These are phyloP conservation scores for Beta macrorhiza DNA, from an alignment of 179 eudicot species.

Conservation along the genomic window DNA sequence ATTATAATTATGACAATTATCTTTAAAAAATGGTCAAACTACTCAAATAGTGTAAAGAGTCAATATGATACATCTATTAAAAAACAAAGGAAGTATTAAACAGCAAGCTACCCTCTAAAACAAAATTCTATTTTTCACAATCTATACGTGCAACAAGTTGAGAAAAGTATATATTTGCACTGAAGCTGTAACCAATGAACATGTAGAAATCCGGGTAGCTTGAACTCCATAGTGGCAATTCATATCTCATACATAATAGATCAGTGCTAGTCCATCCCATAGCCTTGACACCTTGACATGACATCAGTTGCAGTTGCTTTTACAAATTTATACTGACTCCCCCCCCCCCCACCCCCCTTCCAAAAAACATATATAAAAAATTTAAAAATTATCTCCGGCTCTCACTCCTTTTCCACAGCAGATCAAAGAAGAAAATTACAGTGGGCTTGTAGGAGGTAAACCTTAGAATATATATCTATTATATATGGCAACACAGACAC, in stretches of 20 bases:
- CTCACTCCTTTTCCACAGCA: not conserved
- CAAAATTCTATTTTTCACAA: too few relatives aligned
- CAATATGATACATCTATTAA: too few relatives aligned
- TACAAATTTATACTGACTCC: not conserved
- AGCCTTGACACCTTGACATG: too few relatives aligned
- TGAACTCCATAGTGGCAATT: not conserved
- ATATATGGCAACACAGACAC: too few relatives aligned
- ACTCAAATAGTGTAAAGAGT: too few relatives aligned
- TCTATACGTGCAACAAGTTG: not conserved
- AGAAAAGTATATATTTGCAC: not conserved
- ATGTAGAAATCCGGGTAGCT: not conserved
- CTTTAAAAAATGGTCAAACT: too few relatives aligned
- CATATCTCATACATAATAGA: not conserved
- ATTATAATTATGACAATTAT: too few relatives aligned
- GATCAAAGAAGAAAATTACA: not conserved
- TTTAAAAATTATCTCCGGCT: too few relatives aligned
- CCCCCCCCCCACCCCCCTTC: too few relatives aligned
- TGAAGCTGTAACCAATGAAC: not conserved
- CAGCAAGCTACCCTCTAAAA: too few relatives aligned
- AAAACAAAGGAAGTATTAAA: too few relatives aligned
- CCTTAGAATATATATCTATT: not conserved
- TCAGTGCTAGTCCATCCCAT: not conserved
- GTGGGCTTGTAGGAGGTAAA: not conserved
- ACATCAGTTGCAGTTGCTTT: not conserved
- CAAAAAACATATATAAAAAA: not conserved